Evolutionary conservation across 2,329 filamentous ascomycete species (phyloP).

Genomic region (Aspergillus viridinutans): DNA sequence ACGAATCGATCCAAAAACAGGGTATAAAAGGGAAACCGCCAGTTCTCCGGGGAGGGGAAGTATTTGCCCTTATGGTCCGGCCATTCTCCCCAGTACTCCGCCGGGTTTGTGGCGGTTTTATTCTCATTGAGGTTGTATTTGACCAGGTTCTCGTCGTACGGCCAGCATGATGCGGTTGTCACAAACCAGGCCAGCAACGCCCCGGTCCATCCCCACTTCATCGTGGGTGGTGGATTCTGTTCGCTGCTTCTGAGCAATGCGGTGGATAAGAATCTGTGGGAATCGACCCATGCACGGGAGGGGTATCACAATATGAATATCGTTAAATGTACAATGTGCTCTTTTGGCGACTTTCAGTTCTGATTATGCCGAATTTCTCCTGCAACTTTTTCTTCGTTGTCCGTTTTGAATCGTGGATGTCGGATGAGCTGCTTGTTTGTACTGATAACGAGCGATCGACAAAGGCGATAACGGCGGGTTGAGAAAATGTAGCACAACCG

Average conservation of each 20-base stretch:
- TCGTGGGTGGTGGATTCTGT: conserved; percentile 9
- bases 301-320: background rate
- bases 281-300: background rate
- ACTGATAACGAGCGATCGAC: background rate
- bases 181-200: conserved; percentile 22
- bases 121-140: conserved; percentile 60
- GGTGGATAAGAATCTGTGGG: background rate
- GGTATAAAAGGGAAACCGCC: conserved; percentile 63
- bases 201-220: conserved; percentile 23
- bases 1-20: conserved; percentile 60
- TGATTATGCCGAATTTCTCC: background rate
- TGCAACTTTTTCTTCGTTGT: background rate
- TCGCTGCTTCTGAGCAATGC: background rate
- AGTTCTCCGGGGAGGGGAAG: conserved; percentile 54
- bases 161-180: conserved; percentile 24
- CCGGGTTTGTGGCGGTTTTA: conserved; percentile 47
- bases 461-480: background rate
- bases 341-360: background rate
- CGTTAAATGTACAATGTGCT: background rate
- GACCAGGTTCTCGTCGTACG: conserved; percentile 46
- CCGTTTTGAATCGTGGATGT: background rate
- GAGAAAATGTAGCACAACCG: background rate
- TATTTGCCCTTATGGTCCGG: conserved; percentile 44
- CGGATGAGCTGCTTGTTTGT: background rate
- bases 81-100: conserved; percentile 57